Conservation (phyloP, 2,329 filamentous ascomycete species). For the Fusarium euwallaceae region DNA sequence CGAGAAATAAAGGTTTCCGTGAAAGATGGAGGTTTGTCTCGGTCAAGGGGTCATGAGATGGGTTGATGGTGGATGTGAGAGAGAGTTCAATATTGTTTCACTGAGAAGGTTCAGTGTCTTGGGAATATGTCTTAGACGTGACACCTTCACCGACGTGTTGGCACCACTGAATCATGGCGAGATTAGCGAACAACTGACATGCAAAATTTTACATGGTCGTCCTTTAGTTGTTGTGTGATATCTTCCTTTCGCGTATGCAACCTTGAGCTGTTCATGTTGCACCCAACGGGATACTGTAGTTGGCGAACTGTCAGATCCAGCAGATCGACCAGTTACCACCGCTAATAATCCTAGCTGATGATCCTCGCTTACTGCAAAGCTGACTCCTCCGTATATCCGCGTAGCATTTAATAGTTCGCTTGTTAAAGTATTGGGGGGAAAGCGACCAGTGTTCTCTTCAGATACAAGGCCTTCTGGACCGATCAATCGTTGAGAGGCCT, state of each 20-base stretch:
- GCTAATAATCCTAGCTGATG: not conserved
- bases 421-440: no score
- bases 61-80: not conserved
- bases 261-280: not conserved
- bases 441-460: not conserved
- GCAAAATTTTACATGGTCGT: not conserved
- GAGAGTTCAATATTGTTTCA: not conserved
- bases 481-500: not conserved
- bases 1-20: not conserved
- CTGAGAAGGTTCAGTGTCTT: not conserved
- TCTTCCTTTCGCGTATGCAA: not conserved
- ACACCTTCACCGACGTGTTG: not conserved
- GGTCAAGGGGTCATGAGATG: constrained; percentile 2
- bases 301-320: not conserved
- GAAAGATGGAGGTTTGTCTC: not conserved
- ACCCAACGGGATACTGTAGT: not conserved
- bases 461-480: not conserved
- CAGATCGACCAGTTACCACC: not conserved
- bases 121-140: not conserved
- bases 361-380: not conserved
- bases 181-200: not conserved
- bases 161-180: not conserved
- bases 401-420: not conserved
- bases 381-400: not conserved
- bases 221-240: not conserved